Evolutionary conservation across 1,284 basidiomycete genomes (phyloP).

Genomic region (Vanrija humicola): DNA sequence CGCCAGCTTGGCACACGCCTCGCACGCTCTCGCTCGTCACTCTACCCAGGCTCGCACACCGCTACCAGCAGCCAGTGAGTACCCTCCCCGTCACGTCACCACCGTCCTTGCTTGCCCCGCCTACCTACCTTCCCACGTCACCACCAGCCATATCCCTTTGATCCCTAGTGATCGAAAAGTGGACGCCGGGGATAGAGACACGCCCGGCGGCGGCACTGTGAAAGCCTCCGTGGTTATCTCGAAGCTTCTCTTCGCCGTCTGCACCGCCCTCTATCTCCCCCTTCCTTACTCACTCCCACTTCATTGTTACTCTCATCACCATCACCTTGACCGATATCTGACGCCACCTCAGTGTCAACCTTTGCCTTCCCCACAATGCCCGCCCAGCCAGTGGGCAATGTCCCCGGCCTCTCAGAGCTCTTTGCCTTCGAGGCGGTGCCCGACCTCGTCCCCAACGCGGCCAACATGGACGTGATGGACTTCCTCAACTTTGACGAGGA

Average conservation of each 20-base stretch:
- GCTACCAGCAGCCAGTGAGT: no score
- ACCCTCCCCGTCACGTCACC: no score
- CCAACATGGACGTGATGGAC: conserved; percentile 39
- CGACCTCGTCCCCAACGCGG: conserved; percentile 30
- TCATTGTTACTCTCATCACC: background rate
- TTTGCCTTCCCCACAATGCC: background rate
- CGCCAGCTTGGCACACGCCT: background rate
- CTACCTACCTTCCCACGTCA: no score
- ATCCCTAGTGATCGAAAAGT: no score
- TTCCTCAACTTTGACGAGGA: conserved; percentile 41
- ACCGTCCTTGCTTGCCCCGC: no score
- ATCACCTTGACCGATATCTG: background rate
- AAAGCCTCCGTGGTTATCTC: no score
- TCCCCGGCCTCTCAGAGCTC: conserved; percentile 4
- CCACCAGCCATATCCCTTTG: no score
- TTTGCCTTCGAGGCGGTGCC: conserved; percentile 26
- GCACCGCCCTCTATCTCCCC: background rate
- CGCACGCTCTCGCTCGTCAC: background rate
- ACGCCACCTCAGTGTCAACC: conserved; percentile 1
- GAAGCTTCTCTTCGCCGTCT: background rate
- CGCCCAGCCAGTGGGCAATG: no score
- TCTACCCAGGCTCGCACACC: no score
- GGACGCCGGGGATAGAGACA: no score
- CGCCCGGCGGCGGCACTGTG: no score
- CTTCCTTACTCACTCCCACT: background rate